Conservation (phyloP, 192 early-diverging fungal genomes). For the Globomyces pollinis-pini region DNA sequence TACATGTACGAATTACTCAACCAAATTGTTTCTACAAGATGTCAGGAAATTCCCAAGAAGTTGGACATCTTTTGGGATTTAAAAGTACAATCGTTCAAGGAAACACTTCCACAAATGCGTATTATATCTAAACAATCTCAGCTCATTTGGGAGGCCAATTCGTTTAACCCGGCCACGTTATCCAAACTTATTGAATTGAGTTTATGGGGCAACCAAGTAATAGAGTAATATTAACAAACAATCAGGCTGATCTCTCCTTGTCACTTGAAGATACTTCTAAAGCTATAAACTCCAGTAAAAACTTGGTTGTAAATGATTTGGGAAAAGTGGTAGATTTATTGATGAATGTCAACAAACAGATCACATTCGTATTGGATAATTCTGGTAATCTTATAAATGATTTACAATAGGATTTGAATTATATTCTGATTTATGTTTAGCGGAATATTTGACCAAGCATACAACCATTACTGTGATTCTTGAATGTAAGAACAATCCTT, state of each 20-base stretch:
- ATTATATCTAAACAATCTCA: no score
- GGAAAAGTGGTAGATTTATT: slow-evolving; percentile 52
- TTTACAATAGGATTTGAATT: slow-evolving; percentile 95
- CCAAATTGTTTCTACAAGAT: slow-evolving; percentile 34
- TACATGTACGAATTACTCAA: slow-evolving; percentile 69
- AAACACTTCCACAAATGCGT: slow-evolving; percentile 43
- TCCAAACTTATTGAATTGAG: slow-evolving; percentile 45
- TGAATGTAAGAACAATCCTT: slow-evolving; percentile 82
- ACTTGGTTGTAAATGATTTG: slow-evolving; percentile 68
- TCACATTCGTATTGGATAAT: slow-evolving; percentile 90
- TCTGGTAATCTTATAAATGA: no score
- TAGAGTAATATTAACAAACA: no score
- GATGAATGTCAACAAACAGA: slow-evolving; percentile 41
- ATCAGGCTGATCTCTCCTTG: slow-evolving; percentile 72
- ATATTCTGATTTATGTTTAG: slow-evolving; percentile 78
- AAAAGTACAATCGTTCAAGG: slow-evolving; percentile 62
- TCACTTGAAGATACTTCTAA: slow-evolving; percentile 56
- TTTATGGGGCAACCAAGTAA: slow-evolving; percentile 93
- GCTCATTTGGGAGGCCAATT: no score
- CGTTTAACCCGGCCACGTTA: no score
- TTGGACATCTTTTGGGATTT: slow-evolving; percentile 66
- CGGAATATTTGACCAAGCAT: slow-evolving; percentile 66
- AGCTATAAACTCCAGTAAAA: slow-evolving; percentile 46
- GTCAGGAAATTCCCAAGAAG: slow-evolving; percentile 51
- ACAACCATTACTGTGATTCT: slow-evolving; percentile 60